These are phyloP conservation scores for Entelexis paramagnoliae DNA, from an alignment of 1,139 yeast species.

Conservation along the genomic window DNA sequence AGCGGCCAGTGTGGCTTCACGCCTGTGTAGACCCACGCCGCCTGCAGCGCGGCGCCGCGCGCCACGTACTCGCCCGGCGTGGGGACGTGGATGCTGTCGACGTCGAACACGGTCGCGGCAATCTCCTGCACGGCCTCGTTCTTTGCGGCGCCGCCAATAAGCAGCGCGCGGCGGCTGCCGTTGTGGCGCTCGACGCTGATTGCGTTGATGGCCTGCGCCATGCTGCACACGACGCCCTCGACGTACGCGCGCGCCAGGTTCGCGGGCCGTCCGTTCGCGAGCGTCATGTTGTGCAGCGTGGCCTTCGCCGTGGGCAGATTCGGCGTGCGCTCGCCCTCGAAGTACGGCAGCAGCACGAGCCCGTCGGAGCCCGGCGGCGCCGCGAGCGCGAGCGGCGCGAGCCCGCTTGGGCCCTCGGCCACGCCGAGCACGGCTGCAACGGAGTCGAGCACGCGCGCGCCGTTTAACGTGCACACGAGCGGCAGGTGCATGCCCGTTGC, in stretches of 20 bases:
- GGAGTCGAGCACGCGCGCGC: constrained; percentile 23
- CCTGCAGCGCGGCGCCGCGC: constrained; percentile 25
- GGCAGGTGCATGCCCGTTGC: constrained; percentile 23
- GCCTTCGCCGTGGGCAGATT: constrained; percentile 24
- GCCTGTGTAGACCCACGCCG: constrained; percentile 23
- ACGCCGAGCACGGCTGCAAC: constrained; percentile 13
- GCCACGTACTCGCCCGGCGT: constrained; percentile 24
- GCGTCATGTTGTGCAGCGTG: constrained; percentile 22
- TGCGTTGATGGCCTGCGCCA: constrained; percentile 23
- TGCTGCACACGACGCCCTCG: constrained; percentile 23
- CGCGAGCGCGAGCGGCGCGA: constrained; percentile 17
- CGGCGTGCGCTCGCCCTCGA: constrained; percentile 26
- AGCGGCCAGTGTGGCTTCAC: constrained; percentile 21
- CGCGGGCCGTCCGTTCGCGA: constrained; percentile 16
- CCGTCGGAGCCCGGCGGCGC: constrained; percentile 23
- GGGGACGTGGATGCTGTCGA: constrained; percentile 19
- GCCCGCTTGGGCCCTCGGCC: constrained; percentile 15
- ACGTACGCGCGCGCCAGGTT: constrained; percentile 24
- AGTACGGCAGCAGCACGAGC: constrained; percentile 23
- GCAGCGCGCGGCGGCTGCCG: constrained; percentile 16
- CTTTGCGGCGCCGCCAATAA: constrained; percentile 25
- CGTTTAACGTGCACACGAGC: constrained; percentile 24
- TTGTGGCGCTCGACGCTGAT: constrained; percentile 7
- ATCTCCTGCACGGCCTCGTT: constrained; percentile 23
- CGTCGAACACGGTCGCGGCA: constrained; percentile 21